Conservation (phyloP, 495 filamentous ascomycete species). For the Aspergillus nanangensis region DNA sequence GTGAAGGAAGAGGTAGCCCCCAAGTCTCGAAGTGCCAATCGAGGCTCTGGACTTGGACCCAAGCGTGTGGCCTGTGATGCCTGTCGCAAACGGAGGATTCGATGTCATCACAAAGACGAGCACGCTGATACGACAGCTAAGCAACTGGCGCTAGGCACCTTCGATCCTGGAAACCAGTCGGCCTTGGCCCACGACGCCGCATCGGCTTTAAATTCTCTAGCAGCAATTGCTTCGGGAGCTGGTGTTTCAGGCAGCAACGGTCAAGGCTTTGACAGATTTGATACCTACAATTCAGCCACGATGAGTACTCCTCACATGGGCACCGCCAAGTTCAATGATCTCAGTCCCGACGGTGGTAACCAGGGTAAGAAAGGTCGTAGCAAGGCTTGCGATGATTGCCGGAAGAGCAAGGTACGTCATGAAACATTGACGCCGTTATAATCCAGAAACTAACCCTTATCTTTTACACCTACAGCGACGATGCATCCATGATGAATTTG, state of each 20-base stretch:
- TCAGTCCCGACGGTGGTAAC: slow-evolving; percentile 30
- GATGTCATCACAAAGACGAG: slow-evolving; percentile 51
- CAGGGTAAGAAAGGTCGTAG: slow-evolving; percentile 51
- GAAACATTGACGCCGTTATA: not conserved
- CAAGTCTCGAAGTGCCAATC: slow-evolving; percentile 29
- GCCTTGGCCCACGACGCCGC: slow-evolving; percentile 42
- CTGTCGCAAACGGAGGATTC: slow-evolving; percentile 49
- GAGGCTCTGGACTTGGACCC: slow-evolving; percentile 42
- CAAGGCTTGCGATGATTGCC: slow-evolving; percentile 63
- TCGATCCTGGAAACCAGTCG: slow-evolving; percentile 28
- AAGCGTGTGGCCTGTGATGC: slow-evolving; percentile 52
- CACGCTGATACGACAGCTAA: slow-evolving; percentile 27
- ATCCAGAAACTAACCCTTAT: not conserved
- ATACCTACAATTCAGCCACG: slow-evolving; percentile 24
- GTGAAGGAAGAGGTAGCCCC: slow-evolving; percentile 26
- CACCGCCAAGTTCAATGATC: slow-evolving; percentile 25
- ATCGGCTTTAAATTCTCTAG: slow-evolving; percentile 40
- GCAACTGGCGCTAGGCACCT: slow-evolving; percentile 24
- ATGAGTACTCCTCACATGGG: slow-evolving; percentile 26
- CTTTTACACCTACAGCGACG: slow-evolving; percentile 48
- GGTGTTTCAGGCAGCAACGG: slow-evolving; percentile 25
- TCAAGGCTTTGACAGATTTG: slow-evolving; percentile 24
- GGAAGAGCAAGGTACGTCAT: slow-evolving; percentile 60
- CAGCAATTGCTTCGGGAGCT: slow-evolving; percentile 38
- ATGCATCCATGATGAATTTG: slow-evolving; percentile 64